Evolutionary conservation across 1,284 basidiomycete genomes (phyloP).

Genomic region (Malassezia globosa): DNA sequence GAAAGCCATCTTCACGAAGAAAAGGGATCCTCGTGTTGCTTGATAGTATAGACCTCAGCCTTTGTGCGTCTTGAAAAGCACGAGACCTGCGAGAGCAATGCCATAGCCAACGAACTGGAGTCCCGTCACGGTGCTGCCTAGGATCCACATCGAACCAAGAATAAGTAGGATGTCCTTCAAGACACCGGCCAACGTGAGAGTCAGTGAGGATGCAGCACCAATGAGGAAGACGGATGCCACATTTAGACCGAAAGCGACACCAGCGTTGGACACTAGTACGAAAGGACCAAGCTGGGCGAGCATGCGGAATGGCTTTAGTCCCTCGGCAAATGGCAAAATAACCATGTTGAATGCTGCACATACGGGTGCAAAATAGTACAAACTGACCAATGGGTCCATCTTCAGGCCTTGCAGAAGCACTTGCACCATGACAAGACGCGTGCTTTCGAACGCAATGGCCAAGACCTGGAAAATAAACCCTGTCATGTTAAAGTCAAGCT

Average conservation of each 20-base stretch:
- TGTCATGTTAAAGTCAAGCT: constrained; percentile 68
- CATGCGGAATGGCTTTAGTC: constrained; percentile 71
- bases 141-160: constrained; percentile 71
- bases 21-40: neutral
- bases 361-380: constrained; percentile 65
- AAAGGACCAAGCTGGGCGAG: constrained; percentile 62
- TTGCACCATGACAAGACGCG: constrained; percentile 89
- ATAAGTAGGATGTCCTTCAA: constrained; percentile 90
- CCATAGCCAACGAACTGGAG: constrained; percentile 81
- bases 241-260: constrained; percentile 80
- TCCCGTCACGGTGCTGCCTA: constrained; percentile 65
- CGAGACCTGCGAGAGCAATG: constrained; percentile 65
- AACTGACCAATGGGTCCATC: constrained; percentile 84
- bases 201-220: constrained; percentile 70
- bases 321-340: constrained; percentile 77
- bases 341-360: constrained; percentile 79
- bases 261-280: constrained; percentile 71
- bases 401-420: constrained; percentile 87
- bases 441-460: constrained; percentile 62
- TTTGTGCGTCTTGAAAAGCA: constrained; percentile 69
- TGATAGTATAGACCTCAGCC: constrained; percentile 50
- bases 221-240: constrained; percentile 90
- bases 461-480: constrained; percentile 61
- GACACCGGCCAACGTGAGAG: constrained; percentile 86
- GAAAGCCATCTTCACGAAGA: neutral